phyloP scores from a whole-genome alignment of 176 grass and related monocot genomes.

The Oryza rufipogon region DNA sequence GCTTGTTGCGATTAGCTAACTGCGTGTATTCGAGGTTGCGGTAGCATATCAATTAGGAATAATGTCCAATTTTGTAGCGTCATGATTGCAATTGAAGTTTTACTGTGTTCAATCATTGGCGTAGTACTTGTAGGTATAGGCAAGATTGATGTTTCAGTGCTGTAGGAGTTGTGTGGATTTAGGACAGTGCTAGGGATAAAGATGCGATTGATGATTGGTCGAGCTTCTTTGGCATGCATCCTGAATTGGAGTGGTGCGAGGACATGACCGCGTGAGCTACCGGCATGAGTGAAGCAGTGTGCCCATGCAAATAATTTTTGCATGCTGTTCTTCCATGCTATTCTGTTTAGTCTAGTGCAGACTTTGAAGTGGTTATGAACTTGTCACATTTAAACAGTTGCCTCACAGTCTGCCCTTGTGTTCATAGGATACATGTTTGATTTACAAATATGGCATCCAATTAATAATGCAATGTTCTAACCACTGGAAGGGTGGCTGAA shows the following conservation, averaged over 20 bases:
- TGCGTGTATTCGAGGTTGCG: background rate
- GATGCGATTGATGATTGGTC: background rate
- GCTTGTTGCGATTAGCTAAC: background rate
- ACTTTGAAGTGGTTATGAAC: conserved; percentile 2
- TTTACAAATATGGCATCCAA: conserved; percentile 18
- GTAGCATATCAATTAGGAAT: background rate
- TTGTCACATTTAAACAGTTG: background rate
- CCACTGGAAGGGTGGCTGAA: background rate
- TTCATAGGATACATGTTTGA: background rate
- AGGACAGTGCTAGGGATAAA: background rate
- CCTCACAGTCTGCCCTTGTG: background rate
- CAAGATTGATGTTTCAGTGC: background rate
- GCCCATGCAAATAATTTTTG: background rate
- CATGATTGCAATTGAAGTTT: background rate
- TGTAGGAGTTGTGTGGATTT: conserved; percentile 5
- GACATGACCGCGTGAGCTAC: conserved; percentile 8
- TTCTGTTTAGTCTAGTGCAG: background rate
- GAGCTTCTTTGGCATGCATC: background rate
- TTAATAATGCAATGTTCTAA: conserved; percentile 26
- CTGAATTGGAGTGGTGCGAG: conserved; percentile 15
- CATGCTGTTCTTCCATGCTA: background rate
- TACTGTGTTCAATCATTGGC: background rate
- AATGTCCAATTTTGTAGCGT: background rate
- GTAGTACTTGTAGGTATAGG: too few relatives aligned
- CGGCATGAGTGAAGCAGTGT: background rate